phyloP scores from a whole-genome alignment of 345 rosid species.

The Orychophragmus violaceus region DNA sequence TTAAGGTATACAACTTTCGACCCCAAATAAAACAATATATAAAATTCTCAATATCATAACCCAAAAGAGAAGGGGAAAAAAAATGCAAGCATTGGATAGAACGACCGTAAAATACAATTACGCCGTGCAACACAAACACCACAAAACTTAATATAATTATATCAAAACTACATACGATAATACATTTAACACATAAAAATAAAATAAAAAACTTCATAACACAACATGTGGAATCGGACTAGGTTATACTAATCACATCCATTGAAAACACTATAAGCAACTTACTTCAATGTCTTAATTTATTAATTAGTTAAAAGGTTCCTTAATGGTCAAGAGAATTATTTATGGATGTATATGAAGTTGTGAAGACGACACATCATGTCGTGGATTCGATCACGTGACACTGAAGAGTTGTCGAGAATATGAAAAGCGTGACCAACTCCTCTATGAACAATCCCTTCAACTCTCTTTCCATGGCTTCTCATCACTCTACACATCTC shows the following conservation, averaged over 20 bases:
- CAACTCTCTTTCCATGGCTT: conserved; percentile 49
- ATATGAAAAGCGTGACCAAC: conserved; percentile 79
- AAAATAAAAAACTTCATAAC: not conserved
- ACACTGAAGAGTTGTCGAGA: conserved; percentile 31
- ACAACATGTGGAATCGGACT: not conserved
- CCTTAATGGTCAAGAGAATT: not conserved
- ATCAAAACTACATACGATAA: not conserved
- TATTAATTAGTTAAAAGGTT: not conserved
- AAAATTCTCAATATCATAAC: not conserved
- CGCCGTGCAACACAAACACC: not conserved
- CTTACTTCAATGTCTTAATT: not conserved
- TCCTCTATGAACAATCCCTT: conserved; percentile 47
- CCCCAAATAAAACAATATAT: not conserved
- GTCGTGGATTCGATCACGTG: conserved; percentile 48
- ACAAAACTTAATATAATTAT: not conserved
- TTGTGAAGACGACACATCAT: conserved; percentile 52
- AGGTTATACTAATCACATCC: not conserved
- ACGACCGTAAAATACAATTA: not conserved
- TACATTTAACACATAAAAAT: too few species aligned
- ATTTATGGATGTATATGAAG: conserved; percentile 34
- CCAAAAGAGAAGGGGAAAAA: not conserved
- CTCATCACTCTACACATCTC: conserved; percentile 48
- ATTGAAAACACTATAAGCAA: not conserved
- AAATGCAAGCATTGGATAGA: not conserved
- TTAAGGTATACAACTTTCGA: too few species aligned